Conservation (phyloP, 805 yeast genomes). For the Priceomyces medius region DNA sequence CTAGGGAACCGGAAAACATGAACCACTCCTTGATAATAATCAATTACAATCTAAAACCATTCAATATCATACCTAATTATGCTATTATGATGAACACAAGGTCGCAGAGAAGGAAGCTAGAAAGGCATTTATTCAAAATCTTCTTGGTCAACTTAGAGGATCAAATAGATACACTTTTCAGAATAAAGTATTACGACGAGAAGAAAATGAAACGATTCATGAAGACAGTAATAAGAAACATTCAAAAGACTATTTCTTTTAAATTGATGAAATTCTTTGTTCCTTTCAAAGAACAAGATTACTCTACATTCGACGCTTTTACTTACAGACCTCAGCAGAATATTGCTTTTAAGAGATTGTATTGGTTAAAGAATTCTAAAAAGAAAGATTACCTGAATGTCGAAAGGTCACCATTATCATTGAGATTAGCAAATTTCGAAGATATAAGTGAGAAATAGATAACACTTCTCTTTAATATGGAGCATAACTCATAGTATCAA, state of each 20-base stretch:
- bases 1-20: constrained; percentile 9
- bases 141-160: constrained; percentile 38
- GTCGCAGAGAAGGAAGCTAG: constrained; percentile 22
- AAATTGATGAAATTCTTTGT: constrained; percentile 25
- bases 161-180: constrained; percentile 34
- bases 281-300: constrained; percentile 10
- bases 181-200: constrained; percentile 36
- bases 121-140: constrained; percentile 35
- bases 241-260: constrained; percentile 26
- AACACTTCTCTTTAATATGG: too few relatives aligned
- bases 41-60: constrained; percentile 28
- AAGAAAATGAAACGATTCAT: constrained; percentile 27
- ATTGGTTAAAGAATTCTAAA: constrained; percentile 23
- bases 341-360: constrained; percentile 29
- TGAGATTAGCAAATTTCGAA: constrained; percentile 6
- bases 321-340: constrained; percentile 23
- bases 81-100: constrained; percentile 23
- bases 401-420: background rate
- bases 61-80: constrained; percentile 37
- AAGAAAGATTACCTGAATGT: constrained; percentile 1
- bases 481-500: too few relatives aligned
- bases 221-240: constrained; percentile 22
- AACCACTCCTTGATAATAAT: constrained; percentile 14
- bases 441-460: constrained; percentile 5
- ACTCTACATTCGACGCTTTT: constrained; percentile 21